Base-by-base conservation (phyloP, 73 alveolate species). In the Blepharisma stoltei region DNA sequence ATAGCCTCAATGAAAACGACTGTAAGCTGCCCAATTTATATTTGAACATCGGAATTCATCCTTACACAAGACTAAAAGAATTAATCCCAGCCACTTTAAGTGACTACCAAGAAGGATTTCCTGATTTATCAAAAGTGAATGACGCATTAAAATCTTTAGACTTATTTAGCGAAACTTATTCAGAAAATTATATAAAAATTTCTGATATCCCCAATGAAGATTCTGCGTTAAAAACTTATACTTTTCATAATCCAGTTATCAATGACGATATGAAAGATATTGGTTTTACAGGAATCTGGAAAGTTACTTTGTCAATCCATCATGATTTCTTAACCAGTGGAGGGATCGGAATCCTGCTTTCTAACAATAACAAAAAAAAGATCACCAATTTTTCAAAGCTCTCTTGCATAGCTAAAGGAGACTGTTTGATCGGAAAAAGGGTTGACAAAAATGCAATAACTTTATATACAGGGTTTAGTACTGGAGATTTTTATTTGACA, bases 221-320 rank as follows among this genome's bases (percentile, higher is more conserved):
- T 3, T 32, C 41, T 60, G 0, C 23, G 5, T 18, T 60, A 9
- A 25, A n/a, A 9, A 60, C 14, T 8, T 60, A 60, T 60, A n/a
- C 18, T n/a, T 25, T 60, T 25, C 14, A 14, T 20, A 38, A 14
- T 8, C 73, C 73, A 9, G 45, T 14, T 14, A 60, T 60, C 5
- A 25, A 38, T 18, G 73, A 60, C 14, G 37, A 18, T 8, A 18
- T 60, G 37, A 60, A 25, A 47, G 38, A 20, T 20, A 14, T 60
- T 1, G 73, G 73, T 14, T 60, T 18, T 60, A 60, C 73, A 18
- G 73, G 73, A 25, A 8, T 60, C 18, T 60, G 73, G 47, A 11
- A 60, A 47, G 49, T 60, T 3, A 60, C 73, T 25, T 60, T 60
- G 18, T 14, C 73, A 60, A 8, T 60, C 49, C 73, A 60, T 25